phyloP scores from a whole-genome alignment of 164 flowering plant genomes.

The Paratinospora sagittata region DNA sequence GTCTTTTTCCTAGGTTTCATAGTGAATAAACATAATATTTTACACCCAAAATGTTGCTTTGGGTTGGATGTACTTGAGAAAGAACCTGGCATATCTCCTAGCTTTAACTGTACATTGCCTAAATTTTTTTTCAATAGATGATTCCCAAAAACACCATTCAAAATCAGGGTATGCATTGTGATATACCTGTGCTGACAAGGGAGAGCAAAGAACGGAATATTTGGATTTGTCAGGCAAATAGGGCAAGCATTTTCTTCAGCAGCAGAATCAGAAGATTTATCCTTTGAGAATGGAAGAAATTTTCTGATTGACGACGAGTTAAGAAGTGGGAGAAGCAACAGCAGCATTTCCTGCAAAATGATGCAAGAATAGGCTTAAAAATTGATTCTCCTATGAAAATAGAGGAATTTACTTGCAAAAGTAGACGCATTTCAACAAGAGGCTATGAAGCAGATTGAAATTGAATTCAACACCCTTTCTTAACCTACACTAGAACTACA shows the following conservation, averaged over 20 bases:
- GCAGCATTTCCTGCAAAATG: constrained; percentile 75
- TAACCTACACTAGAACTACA: not conserved
- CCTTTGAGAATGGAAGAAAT: constrained; percentile 76
- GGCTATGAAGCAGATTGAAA: not conserved
- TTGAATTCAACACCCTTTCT: not conserved
- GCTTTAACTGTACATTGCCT: not conserved
- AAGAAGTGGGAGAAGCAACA: constrained; percentile 92
- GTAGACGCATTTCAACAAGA: not conserved
- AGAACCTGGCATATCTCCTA: not conserved
- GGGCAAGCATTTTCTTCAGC: constrained; percentile 66
- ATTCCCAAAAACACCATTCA: not conserved
- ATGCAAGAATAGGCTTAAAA: constrained; percentile 1
- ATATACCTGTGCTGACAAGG: constrained; percentile 94
- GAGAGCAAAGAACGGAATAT: constrained; percentile 75
- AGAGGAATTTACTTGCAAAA: not conserved
- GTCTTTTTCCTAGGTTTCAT: not conserved
- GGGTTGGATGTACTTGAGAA: not conserved
- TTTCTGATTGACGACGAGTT: constrained; percentile 78
- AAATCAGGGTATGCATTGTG: not conserved
- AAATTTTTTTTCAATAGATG: not conserved
- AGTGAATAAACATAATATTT: not conserved
- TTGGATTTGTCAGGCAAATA: constrained; percentile 71
- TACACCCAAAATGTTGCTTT: not conserved
- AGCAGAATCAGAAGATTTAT: constrained; percentile 54
- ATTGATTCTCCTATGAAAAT: not conserved